Evolutionary conservation across 768 basidiomycete species (phyloP).

Genomic region (Stropharia rugosoannulata): DNA sequence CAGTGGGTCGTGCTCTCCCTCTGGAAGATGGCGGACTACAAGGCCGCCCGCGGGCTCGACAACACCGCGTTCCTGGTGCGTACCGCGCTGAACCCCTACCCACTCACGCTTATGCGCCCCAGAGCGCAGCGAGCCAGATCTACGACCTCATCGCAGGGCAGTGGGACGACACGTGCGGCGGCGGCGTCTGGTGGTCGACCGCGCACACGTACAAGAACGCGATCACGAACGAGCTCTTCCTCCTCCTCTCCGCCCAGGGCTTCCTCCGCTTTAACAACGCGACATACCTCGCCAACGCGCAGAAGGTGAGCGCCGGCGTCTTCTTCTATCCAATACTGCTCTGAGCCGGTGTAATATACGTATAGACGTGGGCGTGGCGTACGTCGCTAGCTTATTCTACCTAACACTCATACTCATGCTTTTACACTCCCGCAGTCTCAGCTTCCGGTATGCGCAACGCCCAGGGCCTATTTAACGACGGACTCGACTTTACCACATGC

Average conservation of each 20-base stretch:
- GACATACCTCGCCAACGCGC: conserved; percentile 47
- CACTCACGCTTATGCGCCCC: neutral
- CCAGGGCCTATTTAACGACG: conserved; percentile 45
- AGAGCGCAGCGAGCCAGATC: conserved; percentile 46
- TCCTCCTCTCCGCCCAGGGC: conserved; percentile 47
- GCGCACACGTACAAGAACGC: conserved; percentile 59
- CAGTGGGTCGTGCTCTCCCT: conserved; percentile 58
- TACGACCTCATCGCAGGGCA: conserved; percentile 51
- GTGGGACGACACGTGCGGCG: conserved; percentile 51
- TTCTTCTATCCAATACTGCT: no score
- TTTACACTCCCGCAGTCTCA: conserved; percentile 26
- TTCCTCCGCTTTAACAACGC: conserved; percentile 37
- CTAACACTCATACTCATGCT: neutral
- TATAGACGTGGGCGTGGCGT: conserved; percentile 38
- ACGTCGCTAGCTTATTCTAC: no score
- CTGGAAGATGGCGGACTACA: conserved; percentile 61
- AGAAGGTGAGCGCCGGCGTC: conserved; percentile 29
- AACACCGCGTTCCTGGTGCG: conserved; percentile 25
- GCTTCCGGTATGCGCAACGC: conserved; percentile 46
- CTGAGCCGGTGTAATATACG: no score
- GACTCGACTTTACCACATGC: conserved; percentile 34
- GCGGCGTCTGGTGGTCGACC: conserved; percentile 61
- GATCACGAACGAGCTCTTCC: conserved; percentile 59
- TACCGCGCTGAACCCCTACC: neutral
- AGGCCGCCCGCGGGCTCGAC: conserved; percentile 35